phyloP scores from a whole-genome alignment of 2,329 filamentous ascomycete species.

The Penicillium corylophilum region DNA sequence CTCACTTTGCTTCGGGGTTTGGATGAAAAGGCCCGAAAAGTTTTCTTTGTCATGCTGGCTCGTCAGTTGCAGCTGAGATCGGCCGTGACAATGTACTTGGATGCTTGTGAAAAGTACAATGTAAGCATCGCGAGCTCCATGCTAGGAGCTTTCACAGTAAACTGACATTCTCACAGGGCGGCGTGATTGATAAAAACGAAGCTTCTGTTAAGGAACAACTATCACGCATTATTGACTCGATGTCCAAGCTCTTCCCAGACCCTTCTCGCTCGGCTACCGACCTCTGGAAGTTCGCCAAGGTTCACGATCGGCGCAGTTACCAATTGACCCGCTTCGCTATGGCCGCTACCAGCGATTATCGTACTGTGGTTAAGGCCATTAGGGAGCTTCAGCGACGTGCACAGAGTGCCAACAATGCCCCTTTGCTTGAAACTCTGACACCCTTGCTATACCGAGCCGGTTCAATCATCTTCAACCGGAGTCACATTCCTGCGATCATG shows the following conservation, averaged over 20 bases:
- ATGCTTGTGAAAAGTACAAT: conserved; percentile 85
- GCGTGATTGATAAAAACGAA: conserved; percentile 68
- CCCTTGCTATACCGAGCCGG: conserved; percentile 81
- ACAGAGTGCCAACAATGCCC: conserved; percentile 62
- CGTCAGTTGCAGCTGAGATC: conserved; percentile 73
- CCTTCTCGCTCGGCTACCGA: conserved; percentile 69
- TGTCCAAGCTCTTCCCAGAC: conserved; percentile 76
- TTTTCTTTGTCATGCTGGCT: conserved; percentile 82
- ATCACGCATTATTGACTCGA: conserved; percentile 68
- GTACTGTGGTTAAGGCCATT: conserved; percentile 83
- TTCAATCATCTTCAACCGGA: conserved; percentile 87
- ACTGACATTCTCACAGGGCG: conserved; percentile 51
- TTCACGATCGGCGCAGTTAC: conserved; percentile 86
- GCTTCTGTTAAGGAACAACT: conserved; percentile 68
- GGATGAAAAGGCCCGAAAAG: conserved; percentile 74
- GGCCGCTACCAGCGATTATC: conserved; percentile 83
- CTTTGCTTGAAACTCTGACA: conserved; percentile 72
- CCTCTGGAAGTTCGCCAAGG: conserved; percentile 85
- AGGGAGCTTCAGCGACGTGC: conserved; percentile 85
- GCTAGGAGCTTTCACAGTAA: neutral
- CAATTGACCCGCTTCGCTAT: conserved; percentile 85
- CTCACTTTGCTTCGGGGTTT: conserved; percentile 77
- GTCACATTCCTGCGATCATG: conserved; percentile 87
- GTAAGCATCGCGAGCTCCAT: conserved; percentile 25
- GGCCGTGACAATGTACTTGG: conserved; percentile 72